Evolutionary conservation across 495 filamentous ascomycete species (phyloP), one percentile per base, ranked within the genome.

Genomic region (Penicillium riverlandense): DNA sequence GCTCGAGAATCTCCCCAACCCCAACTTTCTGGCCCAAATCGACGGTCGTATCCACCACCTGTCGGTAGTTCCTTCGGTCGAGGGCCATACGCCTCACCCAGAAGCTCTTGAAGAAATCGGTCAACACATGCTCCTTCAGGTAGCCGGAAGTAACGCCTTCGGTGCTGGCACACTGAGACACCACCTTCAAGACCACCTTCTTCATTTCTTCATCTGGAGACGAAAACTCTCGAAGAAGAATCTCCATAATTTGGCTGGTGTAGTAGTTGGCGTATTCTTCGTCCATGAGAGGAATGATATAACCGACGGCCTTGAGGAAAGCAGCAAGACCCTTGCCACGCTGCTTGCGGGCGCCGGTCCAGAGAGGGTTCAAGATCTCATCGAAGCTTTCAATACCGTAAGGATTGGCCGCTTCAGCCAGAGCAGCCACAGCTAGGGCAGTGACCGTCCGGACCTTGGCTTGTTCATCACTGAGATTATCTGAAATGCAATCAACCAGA

Each of bases 181-280:
- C 83, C 31, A 97, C 94, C 66, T 97, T 97, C 32, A 97, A 67
- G 9, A 97, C 92, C 2, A 97, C 90, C 69, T 97, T 97, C 72
- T 99, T 99, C 94, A 99, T 99, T 65, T 99, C 94, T 61, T 99
- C 94, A 51, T 99, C 94, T 0, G 91, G 92, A 2, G 89, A 95
- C 9, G 88, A 83, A 54, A 97, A 96, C 61, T 99, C 94, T 49
- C 94, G 83, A 27, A 97, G 77, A 16, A 99, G 74, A 59, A 97
- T 96, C 60, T 96, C 91, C 94, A 97, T 97, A 57, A 99, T 96
- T 62, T 97, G 90, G 47, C 82, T 86, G 32, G 91, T 97, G 52
- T 97, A 99, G 73, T 99, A 99, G 56, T 96, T 96, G 63, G 91
- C 88, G 64, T 96, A 97, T 59, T 99, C 94, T 61, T 96, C 92